Evolutionary conservation across 495 filamentous ascomycete genomes (phyloP).

Genomic region (Hapsidospora chrysogenum): DNA sequence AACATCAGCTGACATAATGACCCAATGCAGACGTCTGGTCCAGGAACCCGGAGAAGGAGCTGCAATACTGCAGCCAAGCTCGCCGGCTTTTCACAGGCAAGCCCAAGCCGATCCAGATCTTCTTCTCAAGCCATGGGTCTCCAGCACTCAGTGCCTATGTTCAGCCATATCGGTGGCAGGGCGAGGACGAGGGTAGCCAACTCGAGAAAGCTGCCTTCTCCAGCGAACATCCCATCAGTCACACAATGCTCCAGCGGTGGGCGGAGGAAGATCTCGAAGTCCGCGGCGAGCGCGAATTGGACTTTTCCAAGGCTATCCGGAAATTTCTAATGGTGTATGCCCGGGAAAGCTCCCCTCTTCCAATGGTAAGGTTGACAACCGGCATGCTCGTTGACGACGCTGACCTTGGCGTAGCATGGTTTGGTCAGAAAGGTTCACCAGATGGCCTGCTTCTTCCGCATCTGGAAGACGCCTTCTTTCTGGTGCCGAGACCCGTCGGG

Average conservation of each 20-base stretch:
- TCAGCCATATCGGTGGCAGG: constrained; percentile 2
- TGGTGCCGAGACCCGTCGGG: background rate
- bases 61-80: background rate
- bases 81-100: constrained; percentile 2
- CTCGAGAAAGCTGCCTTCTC: constrained; percentile 1
- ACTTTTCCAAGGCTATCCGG: background rate
- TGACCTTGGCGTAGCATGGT: constrained; percentile 10
- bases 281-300: background rate
- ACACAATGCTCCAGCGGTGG: constrained; percentile 1
- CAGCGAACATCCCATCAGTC: background rate
- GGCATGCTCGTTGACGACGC: too few relatives aligned
- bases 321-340: constrained; percentile 1
- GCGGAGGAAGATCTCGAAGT: constrained; percentile 3
- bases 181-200: background rate
- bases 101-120: constrained; percentile 1
- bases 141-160: constrained; percentile 1
- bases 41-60: constrained; percentile 2
- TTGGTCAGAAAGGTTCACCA: constrained; percentile 13
- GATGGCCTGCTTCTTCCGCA: constrained; percentile 16
- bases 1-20: background rate
- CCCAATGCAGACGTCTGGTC: constrained; percentile 1
- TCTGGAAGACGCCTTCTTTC: constrained; percentile 10
- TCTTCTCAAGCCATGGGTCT: background rate
- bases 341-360: background rate
- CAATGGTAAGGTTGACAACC: background rate